Percentiles rank a stretch among this genome's conserved stretches.
These are phyloP conservation scores for Phanerodontia chrysosporium DNA, from an alignment of 768 basidiomycete genomes.

Conservation along the genomic window DNA sequence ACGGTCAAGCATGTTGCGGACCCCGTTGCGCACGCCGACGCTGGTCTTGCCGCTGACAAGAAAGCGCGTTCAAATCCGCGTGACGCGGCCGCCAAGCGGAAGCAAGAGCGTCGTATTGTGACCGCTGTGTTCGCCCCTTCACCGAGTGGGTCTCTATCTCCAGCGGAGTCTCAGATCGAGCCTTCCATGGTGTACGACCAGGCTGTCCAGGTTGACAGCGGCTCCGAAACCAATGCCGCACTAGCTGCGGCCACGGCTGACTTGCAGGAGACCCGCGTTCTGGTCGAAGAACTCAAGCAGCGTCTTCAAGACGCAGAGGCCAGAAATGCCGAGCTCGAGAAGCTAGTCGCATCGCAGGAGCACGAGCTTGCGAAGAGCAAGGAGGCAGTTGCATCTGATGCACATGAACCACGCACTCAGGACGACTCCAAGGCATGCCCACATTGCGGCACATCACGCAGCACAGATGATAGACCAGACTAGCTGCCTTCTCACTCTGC, in stretches of 20 bases:
- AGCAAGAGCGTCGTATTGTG: conserved; percentile 25
- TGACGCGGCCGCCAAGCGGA: conserved; percentile 13
- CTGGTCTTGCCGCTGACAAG: not conserved
- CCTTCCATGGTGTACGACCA: not conserved
- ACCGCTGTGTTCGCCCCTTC: conserved; percentile 26
- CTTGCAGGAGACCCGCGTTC: conserved; percentile 18
- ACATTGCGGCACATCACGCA: not conserved
- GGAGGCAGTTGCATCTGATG: not conserved
- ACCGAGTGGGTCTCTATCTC: not conserved
- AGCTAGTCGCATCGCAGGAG: conserved; percentile 15
- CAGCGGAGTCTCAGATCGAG: not conserved
- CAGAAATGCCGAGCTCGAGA: conserved; percentile 26
- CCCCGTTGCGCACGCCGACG: conserved; percentile 5
- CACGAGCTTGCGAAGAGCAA: not conserved
- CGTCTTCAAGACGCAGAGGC: conserved; percentile 28
- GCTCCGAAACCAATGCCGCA: not conserved
- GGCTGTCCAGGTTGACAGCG: not conserved
- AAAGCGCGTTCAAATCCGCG: not conserved
- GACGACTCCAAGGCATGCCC: not conserved
- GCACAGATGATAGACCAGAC: not conserved
- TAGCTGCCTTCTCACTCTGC: not conserved
- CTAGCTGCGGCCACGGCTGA: conserved; percentile 17
- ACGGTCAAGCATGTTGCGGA: conserved; percentile 30
- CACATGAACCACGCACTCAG: not conserved
- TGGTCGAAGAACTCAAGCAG: conserved; percentile 25